Base-by-base conservation (phyloP, 306 rosid genomes). In the Gastrolobium villosum region DNA sequence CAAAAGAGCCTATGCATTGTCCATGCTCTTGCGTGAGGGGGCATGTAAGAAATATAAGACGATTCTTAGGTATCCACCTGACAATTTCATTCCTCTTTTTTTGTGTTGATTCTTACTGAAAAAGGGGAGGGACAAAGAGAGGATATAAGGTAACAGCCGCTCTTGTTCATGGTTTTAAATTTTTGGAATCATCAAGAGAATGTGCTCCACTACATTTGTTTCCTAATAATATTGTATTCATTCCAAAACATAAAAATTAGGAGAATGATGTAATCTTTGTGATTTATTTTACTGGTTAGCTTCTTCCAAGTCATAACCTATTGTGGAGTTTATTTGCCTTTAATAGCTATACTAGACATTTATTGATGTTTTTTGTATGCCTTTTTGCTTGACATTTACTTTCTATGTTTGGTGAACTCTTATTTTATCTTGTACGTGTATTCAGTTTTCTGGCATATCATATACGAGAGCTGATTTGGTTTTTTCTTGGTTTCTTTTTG, bases 141-240 rank as follows among this genome's bases (percentile, higher is more conserved):
- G 50, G 76, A 60, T 46, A 56, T 10, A 39, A 15, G 61, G 70
- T 77, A 43, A 43, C 34, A 43, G 32, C 34, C 67, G 48, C 36
- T 66, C 14, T 77, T 77, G n/a, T 41, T 41, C 30, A 41, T 76
- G 75, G 67, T 66, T 41, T 9, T 77, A 48, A 77, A 32, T 44
- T 77, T 44, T 77, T 34, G n/a, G 56, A 77, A 56, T 55, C 2
- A 67, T 57, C 40, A 56, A 10, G 69, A 66, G 68, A 67, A 67
- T 52, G 61, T 49, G 43, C 40, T 43, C 52, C n/a, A 5, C 62
- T 9, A 36, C 14, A 26, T 60, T 11, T 48, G 0, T 39, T 61
- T 48, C 77, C 10, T 48, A 32, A 4, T 79, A 6, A 40, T 26
- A 28, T 68, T 26, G 48, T 69, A 28, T 67, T 70, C 41, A 11